Evolutionary conservation across 345 rosid species (phyloP).

Genomic region (Lagerstroemia speciosa): DNA sequence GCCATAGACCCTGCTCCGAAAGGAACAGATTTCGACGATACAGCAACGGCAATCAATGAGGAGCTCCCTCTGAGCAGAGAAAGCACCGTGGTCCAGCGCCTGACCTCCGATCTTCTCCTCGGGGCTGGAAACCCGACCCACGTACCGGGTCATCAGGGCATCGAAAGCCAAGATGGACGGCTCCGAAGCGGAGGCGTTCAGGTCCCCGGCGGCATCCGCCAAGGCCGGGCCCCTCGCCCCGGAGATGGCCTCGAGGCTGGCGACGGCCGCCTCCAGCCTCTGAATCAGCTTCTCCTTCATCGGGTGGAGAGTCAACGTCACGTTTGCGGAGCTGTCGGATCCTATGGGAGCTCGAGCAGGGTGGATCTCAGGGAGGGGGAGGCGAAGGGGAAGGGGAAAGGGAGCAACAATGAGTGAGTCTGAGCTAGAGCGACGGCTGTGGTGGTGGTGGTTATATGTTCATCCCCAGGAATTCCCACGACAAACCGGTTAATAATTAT

Average conservation of each 20-base stretch:
- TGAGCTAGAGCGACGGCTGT: neutral
- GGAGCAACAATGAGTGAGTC: neutral
- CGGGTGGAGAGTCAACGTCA: neutral
- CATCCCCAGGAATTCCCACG: no score
- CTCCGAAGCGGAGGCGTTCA: conserved; percentile 31
- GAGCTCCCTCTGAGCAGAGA: conserved; percentile 52
- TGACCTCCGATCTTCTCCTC: conserved; percentile 90
- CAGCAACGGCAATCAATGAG: conserved; percentile 16
- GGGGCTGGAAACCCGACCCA: conserved; percentile 45
- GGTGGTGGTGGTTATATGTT: neutral
- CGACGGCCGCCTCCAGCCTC: conserved; percentile 79
- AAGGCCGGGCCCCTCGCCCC: conserved; percentile 13
- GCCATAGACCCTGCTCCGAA: conserved; percentile 26
- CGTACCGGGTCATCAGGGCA: conserved; percentile 45
- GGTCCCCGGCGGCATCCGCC: conserved; percentile 17
- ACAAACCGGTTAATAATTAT: no score
- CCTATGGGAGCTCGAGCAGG: neutral
- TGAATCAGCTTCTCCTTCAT: conserved; percentile 75
- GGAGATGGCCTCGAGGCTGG: conserved; percentile 61
- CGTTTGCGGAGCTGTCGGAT: neutral
- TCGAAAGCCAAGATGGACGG: conserved; percentile 75
- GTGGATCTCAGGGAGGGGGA: conserved; percentile 2
- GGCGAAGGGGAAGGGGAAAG: no score
- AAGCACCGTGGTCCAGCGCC: conserved; percentile 67
- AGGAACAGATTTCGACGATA: neutral